Evolutionary conservation across 192 early-diverging fungal genomes (phyloP), one percentile per base, ranked within the genome.

Genomic region (Fimicolochytrium jonesii): DNA sequence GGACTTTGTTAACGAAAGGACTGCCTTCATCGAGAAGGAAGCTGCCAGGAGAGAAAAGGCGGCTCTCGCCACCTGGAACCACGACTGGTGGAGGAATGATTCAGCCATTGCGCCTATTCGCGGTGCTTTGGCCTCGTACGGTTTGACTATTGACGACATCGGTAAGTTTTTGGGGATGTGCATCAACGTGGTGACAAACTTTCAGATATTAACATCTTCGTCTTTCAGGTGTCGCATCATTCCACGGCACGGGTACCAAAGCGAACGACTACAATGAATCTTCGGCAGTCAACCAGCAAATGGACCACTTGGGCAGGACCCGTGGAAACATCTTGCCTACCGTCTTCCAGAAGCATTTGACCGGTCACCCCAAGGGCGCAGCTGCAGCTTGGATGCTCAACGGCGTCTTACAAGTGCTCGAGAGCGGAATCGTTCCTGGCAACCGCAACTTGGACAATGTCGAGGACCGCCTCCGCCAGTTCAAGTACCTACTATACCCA

Each of bases 331-430:
- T 86, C 26, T 66, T 88, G 26, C 90, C 90, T 7, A 75, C 83
- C 31, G 81, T 97, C 57, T 89, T 88, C 79, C 94, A 97, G 58
- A 97, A 97, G 69, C 85, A 90, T 68, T 78, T 97, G 48, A 97
- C 94, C 32, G 94, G 94, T 56, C 94, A 97, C 61, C 94, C 94
- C 42, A 97, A 97, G 88, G 94, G 90, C 54, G 87, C 94, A 20
- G 94, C 94, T 33, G 94, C 91, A 46, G 90, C 90, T 4, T 97
- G 93, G 93, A 95, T 94, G 93, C 83, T 92, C 67, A 97, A 94
- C 81, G 90, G 93, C 64, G 83, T 90, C 33, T 67, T 97, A 30
- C 92, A 97, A 74, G 68, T 80, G 45, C 74, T 97, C 39, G 86
- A 89, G 54, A 87, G 86, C 23, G 91, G 93, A 67, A 72, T 92